Evolutionary conservation across 2,329 filamentous ascomycete genomes (phyloP).

Genomic region (Metarhizium album): DNA sequence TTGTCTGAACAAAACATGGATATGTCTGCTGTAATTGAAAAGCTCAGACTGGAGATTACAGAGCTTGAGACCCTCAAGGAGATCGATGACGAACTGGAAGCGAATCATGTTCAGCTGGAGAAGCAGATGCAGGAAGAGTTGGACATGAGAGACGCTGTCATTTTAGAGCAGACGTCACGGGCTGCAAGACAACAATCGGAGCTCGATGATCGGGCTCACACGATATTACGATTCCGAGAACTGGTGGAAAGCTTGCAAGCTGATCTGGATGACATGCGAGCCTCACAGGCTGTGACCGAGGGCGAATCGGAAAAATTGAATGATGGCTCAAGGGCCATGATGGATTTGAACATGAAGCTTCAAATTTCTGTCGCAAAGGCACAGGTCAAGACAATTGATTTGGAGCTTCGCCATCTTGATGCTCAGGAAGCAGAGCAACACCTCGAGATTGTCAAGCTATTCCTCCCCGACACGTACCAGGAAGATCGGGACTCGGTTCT

Average conservation of each 20-base stretch:
- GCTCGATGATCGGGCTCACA: slow-evolving; percentile 83
- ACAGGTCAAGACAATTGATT: slow-evolving; percentile 86
- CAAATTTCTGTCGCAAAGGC: slow-evolving; percentile 84
- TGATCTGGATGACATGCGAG: slow-evolving; percentile 84
- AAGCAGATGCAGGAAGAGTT: slow-evolving; percentile 92
- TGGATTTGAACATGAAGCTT: slow-evolving; percentile 91
- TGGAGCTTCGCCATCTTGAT: slow-evolving; percentile 77
- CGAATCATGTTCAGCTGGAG: slow-evolving; percentile 85
- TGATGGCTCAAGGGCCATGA: slow-evolving; percentile 81
- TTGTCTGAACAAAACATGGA: slow-evolving; percentile 79
- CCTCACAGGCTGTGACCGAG: slow-evolving; percentile 85
- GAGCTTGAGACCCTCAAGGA: slow-evolving; percentile 86
- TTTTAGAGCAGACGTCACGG: slow-evolving; percentile 69
- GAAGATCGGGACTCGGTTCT: slow-evolving; percentile 77
- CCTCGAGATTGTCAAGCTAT: slow-evolving; percentile 77
- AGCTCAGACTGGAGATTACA: slow-evolving; percentile 70
- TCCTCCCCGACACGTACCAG: slow-evolving; percentile 76
- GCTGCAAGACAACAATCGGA: slow-evolving; percentile 66
- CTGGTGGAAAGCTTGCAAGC: slow-evolving; percentile 76
- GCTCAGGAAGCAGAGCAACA: slow-evolving; percentile 84
- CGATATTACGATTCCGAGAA: slow-evolving; percentile 77
- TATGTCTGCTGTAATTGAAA: slow-evolving; percentile 72
- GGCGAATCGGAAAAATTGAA: slow-evolving; percentile 85
- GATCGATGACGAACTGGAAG: slow-evolving; percentile 86
- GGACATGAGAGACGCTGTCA: slow-evolving; percentile 74